A percentile compares a stretch with the other conserved stretches of the same genome.
These are phyloP conservation scores for Vanilla planifolia DNA, from an alignment of 106 monocot genomes.

Conservation along the genomic window DNA sequence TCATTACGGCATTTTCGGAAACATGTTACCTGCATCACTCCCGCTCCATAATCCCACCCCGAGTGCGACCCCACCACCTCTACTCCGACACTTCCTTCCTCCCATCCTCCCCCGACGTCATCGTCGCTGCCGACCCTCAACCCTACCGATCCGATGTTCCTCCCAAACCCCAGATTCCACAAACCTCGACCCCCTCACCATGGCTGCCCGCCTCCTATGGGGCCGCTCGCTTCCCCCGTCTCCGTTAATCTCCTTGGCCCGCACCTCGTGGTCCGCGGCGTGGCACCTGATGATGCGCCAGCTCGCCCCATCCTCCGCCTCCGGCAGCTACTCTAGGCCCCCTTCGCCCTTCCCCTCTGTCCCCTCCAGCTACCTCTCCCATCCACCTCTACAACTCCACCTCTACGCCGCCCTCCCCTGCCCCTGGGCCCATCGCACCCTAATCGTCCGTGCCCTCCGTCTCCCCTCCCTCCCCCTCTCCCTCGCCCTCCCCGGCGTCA, in stretches of 20 bases:
- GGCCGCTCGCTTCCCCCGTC: conserved; percentile 76
- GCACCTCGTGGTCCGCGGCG: conserved; percentile 66
- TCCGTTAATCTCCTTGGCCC: conserved; percentile 61
- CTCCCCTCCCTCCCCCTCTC: conserved; percentile 42
- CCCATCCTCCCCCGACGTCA: background rate
- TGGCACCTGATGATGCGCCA: conserved; percentile 99
- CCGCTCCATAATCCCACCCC: background rate
- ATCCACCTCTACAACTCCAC: conserved; percentile 20
- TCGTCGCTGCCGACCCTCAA: background rate
- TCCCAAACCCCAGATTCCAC: conserved; percentile 5
- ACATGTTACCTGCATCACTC: too few relatives aligned
- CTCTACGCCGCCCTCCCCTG: conserved; percentile 84
- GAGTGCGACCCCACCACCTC: background rate
- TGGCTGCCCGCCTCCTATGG: conserved; percentile 73
- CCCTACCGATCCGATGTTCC: background rate
- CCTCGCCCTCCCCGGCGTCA: conserved; percentile 48
- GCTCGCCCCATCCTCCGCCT: conserved; percentile 70
- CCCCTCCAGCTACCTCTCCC: conserved; percentile 9
- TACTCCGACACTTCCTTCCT: background rate
- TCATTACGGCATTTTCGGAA: too few relatives aligned
- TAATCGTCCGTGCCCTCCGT: conserved; percentile 66
- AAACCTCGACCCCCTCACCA: conserved; percentile 50
- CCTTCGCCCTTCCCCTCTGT: conserved; percentile 51
- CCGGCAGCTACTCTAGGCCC: conserved; percentile 79
- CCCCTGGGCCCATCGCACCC: conserved; percentile 94